Evolutionary conservation across 306 rosid genomes (phyloP), one percentile per base, ranked within the genome.

Genomic region (Gleditsia sinensis): DNA sequence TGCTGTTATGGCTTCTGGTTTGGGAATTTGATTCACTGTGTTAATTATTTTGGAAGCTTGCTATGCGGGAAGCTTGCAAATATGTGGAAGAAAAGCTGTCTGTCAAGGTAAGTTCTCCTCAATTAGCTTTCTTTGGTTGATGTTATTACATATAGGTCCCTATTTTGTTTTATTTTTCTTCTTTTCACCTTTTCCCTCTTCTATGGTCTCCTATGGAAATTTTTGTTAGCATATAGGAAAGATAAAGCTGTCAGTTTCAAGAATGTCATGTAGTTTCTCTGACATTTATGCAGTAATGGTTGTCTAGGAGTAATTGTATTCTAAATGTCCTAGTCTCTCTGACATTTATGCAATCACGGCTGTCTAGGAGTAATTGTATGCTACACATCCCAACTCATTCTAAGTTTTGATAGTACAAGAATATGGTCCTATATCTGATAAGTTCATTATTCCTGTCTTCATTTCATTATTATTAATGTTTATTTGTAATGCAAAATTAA

Each of bases 41-140:
- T 48, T 32, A 30, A 39, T 82, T 67, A 14, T 61, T 72, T 50
- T 75, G 67, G 60, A 72, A 95, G 98, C 99, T 95, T 78, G 99
- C 99, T 21, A 95, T 92, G 97, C 85, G 99, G 77, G 99, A 95
- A 74, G 98, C 97, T 24, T 92, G 98, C 87, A 95, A 90, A 72
- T 95, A 92, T 36, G 86, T 92, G 1, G 93, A 92, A 14, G 99
- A 95, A 63, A 95, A 88, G 69, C 82, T 92, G 48, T 78, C 93
- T 13, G 96, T 92, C 50, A 92, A 88, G 98, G 99, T 90, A 72
- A 69, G 54, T 42, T 51, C 23, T 30, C 51, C 53, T 77, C 11
- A 28, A 16, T 51, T 5, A 24, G 0, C 14, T 45, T 75, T 20
- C 33, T 61, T 51, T 55, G 63, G 71, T 17, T 9, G 33, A 16